A percentile compares a stretch with the other conserved stretches of the same genome.
These are phyloP conservation scores for Calvatia gigantea DNA, from an alignment of 768 basidiomycete species.

Conservation along the genomic window DNA sequence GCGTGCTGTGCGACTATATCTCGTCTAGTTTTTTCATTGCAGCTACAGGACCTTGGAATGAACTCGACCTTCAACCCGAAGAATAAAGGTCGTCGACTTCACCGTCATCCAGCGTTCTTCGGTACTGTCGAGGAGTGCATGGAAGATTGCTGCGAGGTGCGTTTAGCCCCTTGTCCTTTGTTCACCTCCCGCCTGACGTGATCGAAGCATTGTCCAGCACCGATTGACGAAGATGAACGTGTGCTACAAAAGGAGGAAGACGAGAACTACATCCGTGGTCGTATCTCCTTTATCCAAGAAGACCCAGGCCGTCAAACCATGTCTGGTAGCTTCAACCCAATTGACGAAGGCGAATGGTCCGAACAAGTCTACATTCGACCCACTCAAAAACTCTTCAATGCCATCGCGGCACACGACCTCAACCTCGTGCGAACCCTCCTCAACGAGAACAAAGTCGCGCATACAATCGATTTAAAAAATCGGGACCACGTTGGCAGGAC, in stretches of 20 bases:
- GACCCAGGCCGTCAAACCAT: slow-evolving; percentile 61
- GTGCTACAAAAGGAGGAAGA: slow-evolving; percentile 51
- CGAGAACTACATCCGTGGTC: slow-evolving; percentile 49
- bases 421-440: slow-evolving; percentile 27
- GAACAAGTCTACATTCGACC: slow-evolving; percentile 57
- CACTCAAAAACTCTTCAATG: slow-evolving; percentile 48
- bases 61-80: slow-evolving; percentile 64
- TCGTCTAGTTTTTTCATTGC: not conserved
- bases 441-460: slow-evolving; percentile 33
- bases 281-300: slow-evolving; percentile 55
- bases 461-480: slow-evolving; percentile 33
- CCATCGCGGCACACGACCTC: slow-evolving; percentile 45
- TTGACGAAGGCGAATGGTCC: slow-evolving; percentile 66
- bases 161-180: not conserved
- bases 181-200: not conserved
- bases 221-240: slow-evolving; percentile 53
- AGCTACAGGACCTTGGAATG: slow-evolving; percentile 51
- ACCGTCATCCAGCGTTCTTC: slow-evolving; percentile 65
- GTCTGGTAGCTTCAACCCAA: slow-evolving; percentile 63
- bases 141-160: slow-evolving; percentile 62
- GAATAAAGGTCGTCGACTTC: slow-evolving; percentile 55
- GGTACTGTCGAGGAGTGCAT: slow-evolving; percentile 58
- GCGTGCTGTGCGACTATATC: slow-evolving; percentile 17
- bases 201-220: slow-evolving; percentile 49
- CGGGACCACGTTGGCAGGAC: slow-evolving; percentile 64